These are phyloP conservation scores for Austroboletus rostrupii DNA, from an alignment of 1,284 basidiomycete genomes.

Conservation along the genomic window DNA sequence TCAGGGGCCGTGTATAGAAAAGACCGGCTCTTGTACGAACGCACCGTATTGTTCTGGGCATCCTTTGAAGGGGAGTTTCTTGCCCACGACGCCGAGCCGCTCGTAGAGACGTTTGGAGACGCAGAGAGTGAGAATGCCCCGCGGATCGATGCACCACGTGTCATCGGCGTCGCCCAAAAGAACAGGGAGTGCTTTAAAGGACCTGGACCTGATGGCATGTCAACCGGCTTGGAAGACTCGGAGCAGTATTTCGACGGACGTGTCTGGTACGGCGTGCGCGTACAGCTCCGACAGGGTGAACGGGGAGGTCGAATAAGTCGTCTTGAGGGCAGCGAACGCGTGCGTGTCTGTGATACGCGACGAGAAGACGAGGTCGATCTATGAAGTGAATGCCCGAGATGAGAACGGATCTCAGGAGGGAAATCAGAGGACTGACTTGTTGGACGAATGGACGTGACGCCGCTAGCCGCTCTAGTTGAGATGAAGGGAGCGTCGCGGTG, in stretches of 20 bases:
- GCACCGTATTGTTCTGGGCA: constrained; percentile 46
- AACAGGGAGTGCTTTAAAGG: constrained; percentile 36
- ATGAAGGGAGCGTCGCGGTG: constrained; percentile 30
- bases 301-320: constrained; percentile 40
- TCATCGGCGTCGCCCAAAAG: constrained; percentile 39
- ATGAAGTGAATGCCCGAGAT: no score
- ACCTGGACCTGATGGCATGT: constrained; percentile 18
- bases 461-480: constrained; percentile 34
- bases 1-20: not conserved
- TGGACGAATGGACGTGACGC: constrained; percentile 47
- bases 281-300: constrained; percentile 42
- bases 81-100: constrained; percentile 52
- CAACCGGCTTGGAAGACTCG: no score
- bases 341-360: constrained; percentile 31
- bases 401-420: no score
- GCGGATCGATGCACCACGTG: constrained; percentile 61
- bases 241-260: constrained; percentile 10
- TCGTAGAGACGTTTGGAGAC: constrained; percentile 55
- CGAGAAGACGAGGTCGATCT: constrained; percentile 59
- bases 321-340: constrained; percentile 37
- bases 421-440: constrained; percentile 36
- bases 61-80: constrained; percentile 45
- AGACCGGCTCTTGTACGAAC: constrained; percentile 18
- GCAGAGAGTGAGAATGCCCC: constrained; percentile 52
- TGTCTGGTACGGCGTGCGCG: constrained; percentile 20